Evolutionary conservation across 2,329 filamentous ascomycete species (phyloP).

Genomic region (Tolypocladium endophyticum): DNA sequence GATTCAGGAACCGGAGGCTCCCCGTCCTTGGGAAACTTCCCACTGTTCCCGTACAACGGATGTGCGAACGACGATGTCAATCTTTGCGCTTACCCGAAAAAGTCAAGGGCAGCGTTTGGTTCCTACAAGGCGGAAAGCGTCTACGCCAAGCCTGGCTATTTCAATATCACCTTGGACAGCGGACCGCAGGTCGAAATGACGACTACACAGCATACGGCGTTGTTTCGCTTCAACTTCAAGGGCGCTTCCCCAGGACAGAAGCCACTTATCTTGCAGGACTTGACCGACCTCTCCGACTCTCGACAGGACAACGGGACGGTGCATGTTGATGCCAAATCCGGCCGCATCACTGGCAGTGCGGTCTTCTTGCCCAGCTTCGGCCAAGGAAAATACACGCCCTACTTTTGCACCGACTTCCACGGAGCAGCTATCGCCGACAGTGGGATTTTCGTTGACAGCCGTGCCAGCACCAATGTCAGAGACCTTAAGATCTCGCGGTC

Average conservation of each 20-base stretch:
- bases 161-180: conserved; percentile 47
- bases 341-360: conserved; percentile 52
- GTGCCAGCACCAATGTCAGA: conserved; percentile 37
- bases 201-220: conserved; percentile 49
- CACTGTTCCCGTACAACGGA: conserved; percentile 55
- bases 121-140: conserved; percentile 39
- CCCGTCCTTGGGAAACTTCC: conserved; percentile 63
- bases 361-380: conserved; percentile 57
- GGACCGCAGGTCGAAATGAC: conserved; percentile 58
- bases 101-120: conserved; percentile 25
- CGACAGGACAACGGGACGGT: conserved; percentile 47
- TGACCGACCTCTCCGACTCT: conserved; percentile 53
- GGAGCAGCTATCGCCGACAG: conserved; percentile 46
- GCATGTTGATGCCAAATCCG: conserved; percentile 41
- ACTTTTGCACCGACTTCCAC: conserved; percentile 59
- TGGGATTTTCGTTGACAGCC: conserved; percentile 50
- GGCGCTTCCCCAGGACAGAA: conserved; percentile 26
- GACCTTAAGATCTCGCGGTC: conserved; percentile 35
- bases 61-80: conserved; percentile 53
- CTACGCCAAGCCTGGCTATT: conserved; percentile 53
- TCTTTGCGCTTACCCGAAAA: conserved; percentile 48
- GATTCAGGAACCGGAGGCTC: conserved; percentile 46
- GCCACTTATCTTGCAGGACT: conserved; percentile 55
- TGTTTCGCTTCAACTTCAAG: conserved; percentile 55
- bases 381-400: conserved; percentile 44